Percentiles rank a stretch among this genome's conserved stretches.
Conservation (phyloP, 495 filamentous ascomycete species). For the Penicillium steckii region DNA sequence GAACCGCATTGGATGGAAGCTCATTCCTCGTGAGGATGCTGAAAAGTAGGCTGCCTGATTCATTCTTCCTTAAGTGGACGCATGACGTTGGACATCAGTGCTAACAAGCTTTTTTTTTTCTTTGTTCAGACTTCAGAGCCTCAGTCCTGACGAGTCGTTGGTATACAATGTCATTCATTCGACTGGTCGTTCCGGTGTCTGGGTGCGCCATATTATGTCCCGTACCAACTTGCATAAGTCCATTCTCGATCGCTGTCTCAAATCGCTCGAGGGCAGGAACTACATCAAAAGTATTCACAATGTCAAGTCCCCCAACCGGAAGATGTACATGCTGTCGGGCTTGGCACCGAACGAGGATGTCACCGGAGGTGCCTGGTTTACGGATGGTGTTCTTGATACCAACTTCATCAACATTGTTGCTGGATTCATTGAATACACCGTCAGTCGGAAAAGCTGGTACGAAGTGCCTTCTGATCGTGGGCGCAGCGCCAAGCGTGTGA, state of each 20-base stretch:
- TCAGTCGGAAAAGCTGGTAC: slow-evolving; percentile 70
- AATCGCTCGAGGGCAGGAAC: slow-evolving; percentile 75
- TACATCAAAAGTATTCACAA: slow-evolving; percentile 76
- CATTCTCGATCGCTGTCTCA: slow-evolving; percentile 70
- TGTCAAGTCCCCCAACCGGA: slow-evolving; percentile 59
- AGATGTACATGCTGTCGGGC: slow-evolving; percentile 64
- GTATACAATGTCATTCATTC: slow-evolving; percentile 86
- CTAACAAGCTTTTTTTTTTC: slow-evolving; percentile 6
- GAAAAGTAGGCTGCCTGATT: slow-evolving; percentile 52
- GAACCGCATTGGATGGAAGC: slow-evolving; percentile 61
- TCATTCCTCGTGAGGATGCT: slow-evolving; percentile 66
- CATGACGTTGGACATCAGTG: not conserved
- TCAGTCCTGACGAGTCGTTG: slow-evolving; percentile 68
- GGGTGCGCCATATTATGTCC: slow-evolving; percentile 75
- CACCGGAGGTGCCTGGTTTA: slow-evolving; percentile 92
- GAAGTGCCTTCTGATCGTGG: slow-evolving; percentile 32
- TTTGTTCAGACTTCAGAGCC: slow-evolving; percentile 57
- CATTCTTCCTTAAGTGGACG: not conserved
- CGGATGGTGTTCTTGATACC: slow-evolving; percentile 80
- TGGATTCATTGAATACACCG: slow-evolving; percentile 66
- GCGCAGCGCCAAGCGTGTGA: slow-evolving; percentile 40
- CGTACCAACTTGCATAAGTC: slow-evolving; percentile 77
- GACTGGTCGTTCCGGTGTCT: slow-evolving; percentile 77
- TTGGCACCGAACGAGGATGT: slow-evolving; percentile 80
- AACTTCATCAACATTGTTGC: slow-evolving; percentile 76